Conservation (phyloP, 805 yeast species). For the Tetrapisispora iriomotensis region DNA sequence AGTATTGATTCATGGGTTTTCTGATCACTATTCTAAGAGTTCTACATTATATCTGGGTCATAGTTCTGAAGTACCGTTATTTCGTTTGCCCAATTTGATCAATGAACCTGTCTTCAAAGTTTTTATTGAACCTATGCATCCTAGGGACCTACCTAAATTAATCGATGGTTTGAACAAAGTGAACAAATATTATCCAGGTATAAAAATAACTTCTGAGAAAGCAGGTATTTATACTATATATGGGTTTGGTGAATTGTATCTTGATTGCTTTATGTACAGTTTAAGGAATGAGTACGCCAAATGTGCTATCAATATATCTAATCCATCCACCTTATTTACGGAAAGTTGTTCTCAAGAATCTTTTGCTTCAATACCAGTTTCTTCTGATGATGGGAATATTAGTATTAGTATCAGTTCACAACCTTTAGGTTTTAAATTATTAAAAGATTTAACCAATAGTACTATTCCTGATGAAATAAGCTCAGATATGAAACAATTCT, state of each 20-base stretch:
- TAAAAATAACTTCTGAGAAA: conserved; percentile 66
- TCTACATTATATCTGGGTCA: conserved; percentile 42
- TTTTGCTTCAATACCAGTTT: conserved; percentile 53
- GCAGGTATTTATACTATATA: conserved; percentile 76
- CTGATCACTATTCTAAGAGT: conserved; percentile 43
- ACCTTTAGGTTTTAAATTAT: conserved; percentile 52
- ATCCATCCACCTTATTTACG: conserved; percentile 68
- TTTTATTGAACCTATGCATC: conserved; percentile 72
- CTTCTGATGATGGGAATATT: conserved; percentile 45
- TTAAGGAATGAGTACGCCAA: conserved; percentile 53
- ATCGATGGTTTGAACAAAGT: conserved; percentile 58
- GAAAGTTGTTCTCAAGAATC: conserved; percentile 68
- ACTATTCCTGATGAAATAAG: conserved; percentile 41
- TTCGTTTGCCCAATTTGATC: conserved; percentile 33
- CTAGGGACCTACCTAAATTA: conserved; percentile 67
- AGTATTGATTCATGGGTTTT: conserved; percentile 58
- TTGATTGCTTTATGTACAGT: conserved; percentile 78
- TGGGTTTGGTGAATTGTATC: conserved; percentile 80
- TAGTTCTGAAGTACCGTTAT: conserved; percentile 33
- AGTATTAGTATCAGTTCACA: conserved; percentile 63
- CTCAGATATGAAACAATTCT: conserved; percentile 32
- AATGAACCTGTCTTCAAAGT: conserved; percentile 60
- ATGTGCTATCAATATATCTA: conserved; percentile 71
- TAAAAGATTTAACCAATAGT: conserved; percentile 20
- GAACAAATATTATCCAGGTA: conserved; percentile 54